Conservation (phyloP, 2,329 filamentous ascomycete genomes). For the Thelonectria rubi region DNA sequence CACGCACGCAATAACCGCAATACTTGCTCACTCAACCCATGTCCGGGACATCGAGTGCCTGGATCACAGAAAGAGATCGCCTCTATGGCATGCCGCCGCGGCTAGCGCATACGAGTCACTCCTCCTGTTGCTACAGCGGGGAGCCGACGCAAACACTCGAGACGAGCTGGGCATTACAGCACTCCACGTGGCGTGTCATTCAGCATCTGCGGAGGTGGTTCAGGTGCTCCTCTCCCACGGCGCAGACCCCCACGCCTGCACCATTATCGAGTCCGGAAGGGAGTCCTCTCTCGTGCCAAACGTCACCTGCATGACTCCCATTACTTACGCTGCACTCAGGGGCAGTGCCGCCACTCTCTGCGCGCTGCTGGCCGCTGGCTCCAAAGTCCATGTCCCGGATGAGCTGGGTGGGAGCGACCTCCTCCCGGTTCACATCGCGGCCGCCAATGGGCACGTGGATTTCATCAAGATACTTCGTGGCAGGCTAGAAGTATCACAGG, state of each 20-base stretch:
- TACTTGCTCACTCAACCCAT: neutral
- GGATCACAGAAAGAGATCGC: neutral
- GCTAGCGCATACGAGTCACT: neutral
- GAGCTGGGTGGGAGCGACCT: neutral
- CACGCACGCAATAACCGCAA: neutral
- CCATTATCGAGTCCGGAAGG: neutral
- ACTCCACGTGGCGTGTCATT: neutral
- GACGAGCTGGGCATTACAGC: neutral
- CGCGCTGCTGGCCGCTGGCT: neutral
- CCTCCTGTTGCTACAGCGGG: neutral
- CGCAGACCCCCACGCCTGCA: neutral
- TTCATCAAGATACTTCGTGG: neutral
- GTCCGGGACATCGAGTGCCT: neutral
- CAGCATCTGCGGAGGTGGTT: neutral
- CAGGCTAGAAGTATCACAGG: neutral
- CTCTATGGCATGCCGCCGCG: slow-evolving; percentile 5
- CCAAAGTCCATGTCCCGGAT: neutral
- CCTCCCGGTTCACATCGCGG: neutral
- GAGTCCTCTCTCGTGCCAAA: neutral
- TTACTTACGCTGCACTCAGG: neutral
- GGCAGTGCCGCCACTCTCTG: neutral
- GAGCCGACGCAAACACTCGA: neutral
- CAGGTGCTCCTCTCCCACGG: neutral
- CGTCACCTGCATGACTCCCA: neutral
- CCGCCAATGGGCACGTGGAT: neutral